phyloP scores from a whole-genome alignment of 176 grass and related monocot species.

The Raddia distichophylla region DNA sequence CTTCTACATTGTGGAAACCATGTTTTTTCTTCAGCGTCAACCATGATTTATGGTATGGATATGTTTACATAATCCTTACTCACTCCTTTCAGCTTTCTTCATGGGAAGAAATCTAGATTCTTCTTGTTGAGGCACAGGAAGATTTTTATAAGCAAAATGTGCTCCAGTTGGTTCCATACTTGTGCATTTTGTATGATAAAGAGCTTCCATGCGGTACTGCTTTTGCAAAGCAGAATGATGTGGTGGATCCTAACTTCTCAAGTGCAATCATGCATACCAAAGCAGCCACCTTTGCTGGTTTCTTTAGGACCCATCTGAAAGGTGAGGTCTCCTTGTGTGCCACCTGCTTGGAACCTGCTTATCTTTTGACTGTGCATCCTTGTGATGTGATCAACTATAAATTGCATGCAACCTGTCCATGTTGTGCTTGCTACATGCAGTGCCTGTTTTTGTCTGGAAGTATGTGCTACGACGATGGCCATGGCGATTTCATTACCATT shows the following conservation, averaged over 20 bases:
- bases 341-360: slow-evolving; percentile 37
- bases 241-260: slow-evolving; percentile 18
- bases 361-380: slow-evolving; percentile 16
- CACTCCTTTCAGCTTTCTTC: slow-evolving; percentile 20
- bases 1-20: neutral
- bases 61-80: neutral
- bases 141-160: slow-evolving; percentile 22
- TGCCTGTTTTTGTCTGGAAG: neutral
- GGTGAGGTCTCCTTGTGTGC: neutral
- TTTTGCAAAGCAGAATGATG: slow-evolving; percentile 36
- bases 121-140: slow-evolving; percentile 16
- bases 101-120: slow-evolving; percentile 31
- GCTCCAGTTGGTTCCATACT: slow-evolving; percentile 13
- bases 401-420: slow-evolving; percentile 13
- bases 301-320: slow-evolving; percentile 16
- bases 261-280: slow-evolving; percentile 36
- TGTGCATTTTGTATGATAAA: slow-evolving; percentile 16
- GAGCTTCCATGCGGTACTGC: slow-evolving; percentile 4
- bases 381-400: neutral
- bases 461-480: neutral
- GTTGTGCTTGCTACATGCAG: neutral
- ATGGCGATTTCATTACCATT: neutral
- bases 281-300: slow-evolving; percentile 30
- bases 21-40: slow-evolving; percentile 11
- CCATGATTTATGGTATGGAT: slow-evolving; percentile 6